Conservation (phyloP, 1,139 yeast species). For the Geotrichum restrictum region DNA sequence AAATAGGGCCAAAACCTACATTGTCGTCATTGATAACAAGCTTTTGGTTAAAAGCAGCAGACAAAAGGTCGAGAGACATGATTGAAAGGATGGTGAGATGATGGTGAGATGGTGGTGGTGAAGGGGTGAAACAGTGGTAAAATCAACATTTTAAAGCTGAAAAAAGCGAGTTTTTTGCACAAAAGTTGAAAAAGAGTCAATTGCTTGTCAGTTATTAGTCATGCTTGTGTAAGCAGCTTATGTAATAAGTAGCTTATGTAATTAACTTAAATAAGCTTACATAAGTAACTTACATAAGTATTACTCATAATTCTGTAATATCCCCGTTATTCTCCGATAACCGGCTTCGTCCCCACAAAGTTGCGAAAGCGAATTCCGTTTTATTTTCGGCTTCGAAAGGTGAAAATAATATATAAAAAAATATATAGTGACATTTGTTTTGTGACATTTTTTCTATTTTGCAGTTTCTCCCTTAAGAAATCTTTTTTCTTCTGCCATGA, state of each 20-base stretch:
- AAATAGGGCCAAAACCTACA: slow-evolving; percentile 14
- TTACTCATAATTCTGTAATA: too few species aligned
- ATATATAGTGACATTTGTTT: too few species aligned
- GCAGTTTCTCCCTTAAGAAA: too few species aligned
- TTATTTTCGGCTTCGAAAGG: too few species aligned
- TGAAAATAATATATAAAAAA: too few species aligned
- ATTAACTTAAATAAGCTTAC: too few species aligned
- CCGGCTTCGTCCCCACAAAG: neutral
- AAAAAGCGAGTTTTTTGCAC: neutral
- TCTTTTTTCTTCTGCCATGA: too few species aligned
- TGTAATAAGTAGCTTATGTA: neutral
- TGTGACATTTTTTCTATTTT: too few species aligned
- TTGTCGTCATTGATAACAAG: slow-evolving; percentile 28
- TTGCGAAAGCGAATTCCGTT: too few species aligned
- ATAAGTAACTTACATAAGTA: too few species aligned
- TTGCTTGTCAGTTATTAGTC: neutral
- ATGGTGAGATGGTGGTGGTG: neutral
- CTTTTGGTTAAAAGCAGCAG: slow-evolving; percentile 30
- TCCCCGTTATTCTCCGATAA: neutral
- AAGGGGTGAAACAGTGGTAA: neutral
- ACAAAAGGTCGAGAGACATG: slow-evolving; percentile 29
- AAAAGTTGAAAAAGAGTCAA: neutral
- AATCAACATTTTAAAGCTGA: neutral
- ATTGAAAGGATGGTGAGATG: neutral
- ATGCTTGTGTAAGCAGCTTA: too few species aligned